Conservation (phyloP, 441 rosid genomes). For the Gossypium gossypioides region DNA sequence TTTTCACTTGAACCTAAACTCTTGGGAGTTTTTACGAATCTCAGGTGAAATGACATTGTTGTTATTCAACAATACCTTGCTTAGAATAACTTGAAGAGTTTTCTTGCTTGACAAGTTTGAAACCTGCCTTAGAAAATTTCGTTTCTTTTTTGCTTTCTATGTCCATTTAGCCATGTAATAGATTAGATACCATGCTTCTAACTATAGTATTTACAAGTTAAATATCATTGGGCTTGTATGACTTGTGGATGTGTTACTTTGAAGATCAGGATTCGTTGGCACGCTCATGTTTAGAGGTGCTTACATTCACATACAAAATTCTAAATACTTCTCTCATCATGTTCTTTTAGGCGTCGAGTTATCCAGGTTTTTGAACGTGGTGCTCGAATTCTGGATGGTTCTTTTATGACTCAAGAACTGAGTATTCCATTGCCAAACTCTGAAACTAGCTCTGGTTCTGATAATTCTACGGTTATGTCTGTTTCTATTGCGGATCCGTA, state of each 20-base stretch:
- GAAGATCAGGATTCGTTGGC: background rate
- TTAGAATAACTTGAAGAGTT: constrained; percentile 1
- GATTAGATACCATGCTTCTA: background rate
- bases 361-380: constrained; percentile 89
- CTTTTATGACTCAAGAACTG: constrained; percentile 89
- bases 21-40: constrained; percentile 3
- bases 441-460: constrained; percentile 65
- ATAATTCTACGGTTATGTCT: constrained; percentile 53
- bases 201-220: background rate
- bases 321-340: constrained; percentile 6
- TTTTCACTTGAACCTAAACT: background rate
- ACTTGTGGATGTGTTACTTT: background rate
- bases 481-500: constrained; percentile 96
- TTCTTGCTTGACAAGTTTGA: background rate
- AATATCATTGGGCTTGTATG: background rate
- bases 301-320: background rate
- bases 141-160: background rate
- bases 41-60: background rate
- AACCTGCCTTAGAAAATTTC: background rate
- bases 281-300: background rate
- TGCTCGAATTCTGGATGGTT: constrained; percentile 91
- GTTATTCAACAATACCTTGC: background rate
- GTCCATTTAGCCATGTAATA: background rate
- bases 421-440: constrained; percentile 62
- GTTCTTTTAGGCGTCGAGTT: constrained; percentile 75